phyloP scores from a whole-genome alignment of 768 basidiomycete genomes.

The Pleurotus tuoliensis region DNA sequence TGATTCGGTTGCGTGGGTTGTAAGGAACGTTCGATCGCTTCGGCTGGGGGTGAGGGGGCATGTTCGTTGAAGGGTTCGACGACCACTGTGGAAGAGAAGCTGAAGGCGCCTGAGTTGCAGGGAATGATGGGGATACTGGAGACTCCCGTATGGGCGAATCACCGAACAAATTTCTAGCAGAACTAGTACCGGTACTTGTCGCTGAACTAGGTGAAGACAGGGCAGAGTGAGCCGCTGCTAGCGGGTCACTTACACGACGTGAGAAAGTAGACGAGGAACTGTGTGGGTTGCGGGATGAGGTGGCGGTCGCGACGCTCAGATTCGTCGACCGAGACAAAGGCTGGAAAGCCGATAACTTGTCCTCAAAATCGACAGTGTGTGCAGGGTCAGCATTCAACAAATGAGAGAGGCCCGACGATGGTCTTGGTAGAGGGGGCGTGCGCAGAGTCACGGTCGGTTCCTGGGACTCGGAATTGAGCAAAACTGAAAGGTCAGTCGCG shows the following conservation, averaged over 20 bases:
- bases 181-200: constrained; percentile 7
- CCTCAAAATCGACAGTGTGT: constrained; percentile 19
- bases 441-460: constrained; percentile 15
- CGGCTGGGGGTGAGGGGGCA: constrained; percentile 28
- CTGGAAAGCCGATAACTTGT: constrained; percentile 28
- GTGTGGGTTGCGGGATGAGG: constrained; percentile 11
- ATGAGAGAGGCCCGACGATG: constrained; percentile 40
- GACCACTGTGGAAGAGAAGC: constrained; percentile 36
- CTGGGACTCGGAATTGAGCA: constrained; percentile 63
- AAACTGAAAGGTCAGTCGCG: constrained; percentile 72
- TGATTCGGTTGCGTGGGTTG: constrained; percentile 56
- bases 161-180: constrained; percentile 3
- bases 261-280: constrained; percentile 17
- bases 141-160: constrained; percentile 5
- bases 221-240: constrained; percentile 14
- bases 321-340: constrained; percentile 22
- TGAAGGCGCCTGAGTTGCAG: constrained; percentile 22
- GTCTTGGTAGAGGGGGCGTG: constrained; percentile 28
- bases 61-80: constrained; percentile 23
- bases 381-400: constrained; percentile 24
- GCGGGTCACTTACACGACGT: constrained; percentile 22
- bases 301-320: constrained; percentile 11
- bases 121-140: constrained; percentile 9
- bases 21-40: constrained; percentile 48
- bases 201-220: constrained; percentile 5